Conservation (phyloP, 1,284 basidiomycete species). For the Amylostereum areolatum region DNA sequence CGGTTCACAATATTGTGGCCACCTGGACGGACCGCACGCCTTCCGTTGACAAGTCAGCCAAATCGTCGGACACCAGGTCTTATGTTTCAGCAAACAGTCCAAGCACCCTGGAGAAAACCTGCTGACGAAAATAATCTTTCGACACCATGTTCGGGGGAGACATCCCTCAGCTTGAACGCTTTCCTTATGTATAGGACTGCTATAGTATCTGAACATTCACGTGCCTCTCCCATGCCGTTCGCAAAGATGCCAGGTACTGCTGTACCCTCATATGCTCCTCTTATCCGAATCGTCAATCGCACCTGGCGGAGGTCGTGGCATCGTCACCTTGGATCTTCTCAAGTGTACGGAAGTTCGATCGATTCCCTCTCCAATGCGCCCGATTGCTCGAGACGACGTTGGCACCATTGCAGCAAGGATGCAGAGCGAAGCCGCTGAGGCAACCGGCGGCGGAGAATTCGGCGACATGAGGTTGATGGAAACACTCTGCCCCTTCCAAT, state of each 20-base stretch:
- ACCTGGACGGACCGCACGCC: constrained; percentile 72
- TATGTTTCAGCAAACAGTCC: constrained; percentile 24
- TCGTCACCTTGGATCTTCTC: constrained; percentile 76
- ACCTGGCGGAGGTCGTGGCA: constrained; percentile 68
- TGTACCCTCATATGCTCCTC: constrained; percentile 75
- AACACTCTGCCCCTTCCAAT: constrained; percentile 79
- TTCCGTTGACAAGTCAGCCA: constrained; percentile 25
- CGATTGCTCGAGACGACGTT: constrained; percentile 73
- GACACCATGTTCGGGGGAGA: constrained; percentile 36
- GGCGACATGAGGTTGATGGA: constrained; percentile 43
- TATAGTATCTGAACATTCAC: constrained; percentile 90
- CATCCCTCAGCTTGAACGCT: constrained; percentile 62
- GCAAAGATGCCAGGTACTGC: constrained; percentile 78
- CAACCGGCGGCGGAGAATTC: constrained; percentile 39
- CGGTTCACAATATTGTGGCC: constrained; percentile 73
- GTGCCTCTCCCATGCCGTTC: constrained; percentile 71
- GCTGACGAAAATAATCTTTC: no score
- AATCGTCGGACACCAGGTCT: constrained; percentile 23
- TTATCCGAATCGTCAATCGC: constrained; percentile 84
- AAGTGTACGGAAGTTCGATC: constrained; percentile 80
- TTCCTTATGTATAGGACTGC: constrained; percentile 75
- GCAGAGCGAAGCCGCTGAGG: constrained; percentile 45
- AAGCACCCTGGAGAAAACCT: no score
- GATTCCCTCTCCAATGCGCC: constrained; percentile 72
- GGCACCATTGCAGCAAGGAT: constrained; percentile 73